Conservation (phyloP, 805 yeast genomes). For the Metschnikowia rubicola region DNA sequence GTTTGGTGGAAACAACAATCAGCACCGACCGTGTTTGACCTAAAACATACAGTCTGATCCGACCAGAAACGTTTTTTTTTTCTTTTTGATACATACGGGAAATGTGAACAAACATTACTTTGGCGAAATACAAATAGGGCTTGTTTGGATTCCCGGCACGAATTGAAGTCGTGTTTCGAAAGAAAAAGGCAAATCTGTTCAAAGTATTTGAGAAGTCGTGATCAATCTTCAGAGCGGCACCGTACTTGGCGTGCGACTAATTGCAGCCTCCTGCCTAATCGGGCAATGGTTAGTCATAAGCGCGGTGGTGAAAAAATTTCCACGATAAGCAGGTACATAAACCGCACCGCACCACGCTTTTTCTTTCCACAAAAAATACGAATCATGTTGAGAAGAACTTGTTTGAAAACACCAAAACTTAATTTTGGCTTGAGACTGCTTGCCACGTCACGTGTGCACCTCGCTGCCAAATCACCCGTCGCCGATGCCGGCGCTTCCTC, state of each 20-base stretch:
- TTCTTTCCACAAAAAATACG: background rate
- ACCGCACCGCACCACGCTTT: background rate
- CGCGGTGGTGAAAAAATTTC: conserved; percentile 19
- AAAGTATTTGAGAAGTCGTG: too few species aligned
- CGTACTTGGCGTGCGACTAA: background rate
- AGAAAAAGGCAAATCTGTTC: background rate
- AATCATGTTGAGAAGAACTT: conserved; percentile 8
- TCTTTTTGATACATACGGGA: background rate
- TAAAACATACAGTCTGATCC: too few species aligned
- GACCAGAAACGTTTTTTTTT: background rate
- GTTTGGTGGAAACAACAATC: conserved; percentile 36
- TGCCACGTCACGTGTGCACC: conserved; percentile 1
- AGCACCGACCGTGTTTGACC: conserved; percentile 11
- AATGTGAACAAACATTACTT: too few species aligned
- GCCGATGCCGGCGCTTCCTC: conserved; percentile 32
- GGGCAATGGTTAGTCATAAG: conserved; percentile 19
- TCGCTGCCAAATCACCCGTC: conserved; percentile 17
- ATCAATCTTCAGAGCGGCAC: too few species aligned
- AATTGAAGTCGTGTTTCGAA: background rate
- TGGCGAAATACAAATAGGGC: too few species aligned
- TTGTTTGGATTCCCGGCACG: background rate
- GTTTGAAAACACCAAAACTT: background rate
- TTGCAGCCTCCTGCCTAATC: conserved; percentile 7
- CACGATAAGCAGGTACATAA: conserved; percentile 10
- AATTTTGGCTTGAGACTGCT: background rate